These are phyloP conservation scores for Monilinia fructigena DNA, from an alignment of 2,329 filamentous ascomycete species.

Conservation along the genomic window DNA sequence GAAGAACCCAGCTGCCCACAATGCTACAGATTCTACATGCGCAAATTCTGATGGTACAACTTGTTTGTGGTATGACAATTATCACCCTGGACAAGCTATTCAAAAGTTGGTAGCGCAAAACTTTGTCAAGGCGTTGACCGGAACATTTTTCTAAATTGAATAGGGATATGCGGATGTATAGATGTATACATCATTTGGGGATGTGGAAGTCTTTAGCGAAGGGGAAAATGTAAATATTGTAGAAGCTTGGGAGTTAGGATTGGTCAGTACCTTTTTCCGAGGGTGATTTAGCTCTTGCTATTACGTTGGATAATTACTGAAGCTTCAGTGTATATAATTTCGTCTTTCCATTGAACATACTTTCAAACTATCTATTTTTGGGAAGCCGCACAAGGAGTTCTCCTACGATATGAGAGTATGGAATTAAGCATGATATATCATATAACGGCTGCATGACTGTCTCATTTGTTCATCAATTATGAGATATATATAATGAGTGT, in stretches of 20 bases:
- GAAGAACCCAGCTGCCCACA: neutral
- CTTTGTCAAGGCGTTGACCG: slow-evolving; percentile 11
- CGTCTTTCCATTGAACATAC: too few species aligned
- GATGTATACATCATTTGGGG: neutral
- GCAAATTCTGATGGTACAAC: slow-evolving; percentile 14
- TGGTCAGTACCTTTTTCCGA: neutral
- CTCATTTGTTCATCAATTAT: too few species aligned
- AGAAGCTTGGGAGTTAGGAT: neutral
- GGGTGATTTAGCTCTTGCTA: neutral
- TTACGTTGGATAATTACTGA: too few species aligned
- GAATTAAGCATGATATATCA: too few species aligned
- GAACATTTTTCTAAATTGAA: neutral
- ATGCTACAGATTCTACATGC: neutral
- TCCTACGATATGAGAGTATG: too few species aligned
- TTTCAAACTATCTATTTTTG: too few species aligned
- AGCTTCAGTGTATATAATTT: too few species aligned
- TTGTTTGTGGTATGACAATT: slow-evolving; percentile 20
- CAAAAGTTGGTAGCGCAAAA: slow-evolving; percentile 17
- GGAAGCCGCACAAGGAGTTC: too few species aligned
- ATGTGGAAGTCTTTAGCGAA: too few species aligned
- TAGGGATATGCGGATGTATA: neutral
- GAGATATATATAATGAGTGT: too few species aligned
- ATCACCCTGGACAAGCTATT: slow-evolving; percentile 18
- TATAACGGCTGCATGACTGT: too few species aligned
- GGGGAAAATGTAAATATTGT: neutral